Conservation (phyloP, 441 rosid genomes). For the Bocquillonia castaneifolia region DNA sequence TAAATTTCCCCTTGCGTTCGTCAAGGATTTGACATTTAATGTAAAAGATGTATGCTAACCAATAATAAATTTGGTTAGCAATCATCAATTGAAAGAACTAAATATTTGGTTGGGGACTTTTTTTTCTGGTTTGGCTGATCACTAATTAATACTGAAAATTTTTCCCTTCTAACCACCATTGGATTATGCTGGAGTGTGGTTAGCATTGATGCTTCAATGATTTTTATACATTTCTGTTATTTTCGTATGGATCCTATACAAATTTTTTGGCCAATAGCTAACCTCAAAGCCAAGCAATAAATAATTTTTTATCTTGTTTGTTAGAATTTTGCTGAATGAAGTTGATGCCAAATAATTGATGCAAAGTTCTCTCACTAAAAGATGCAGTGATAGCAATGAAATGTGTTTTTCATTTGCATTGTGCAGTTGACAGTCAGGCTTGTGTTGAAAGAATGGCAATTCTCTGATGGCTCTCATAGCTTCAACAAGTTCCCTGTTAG, state of each 20-base stretch:
- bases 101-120: too few species aligned
- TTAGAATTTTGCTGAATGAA: background rate
- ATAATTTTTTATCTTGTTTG: background rate
- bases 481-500: constrained; percentile 37
- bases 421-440: constrained; percentile 71
- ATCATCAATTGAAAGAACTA: too few species aligned
- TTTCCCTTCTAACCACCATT: background rate
- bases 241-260: background rate
- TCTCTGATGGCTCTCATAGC: constrained; percentile 82
- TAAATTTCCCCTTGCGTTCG: too few species aligned
- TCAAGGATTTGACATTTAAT: background rate
- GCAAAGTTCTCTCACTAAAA: background rate
- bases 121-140: too few species aligned
- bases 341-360: background rate
- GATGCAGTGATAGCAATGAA: background rate
- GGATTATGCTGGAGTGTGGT: background rate
- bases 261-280: background rate
- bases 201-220: background rate
- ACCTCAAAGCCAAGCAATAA: background rate
- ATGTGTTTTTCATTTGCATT: constrained; percentile 13
- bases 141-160: background rate
- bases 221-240: background rate
- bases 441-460: constrained; percentile 90
- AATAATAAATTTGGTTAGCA: background rate
- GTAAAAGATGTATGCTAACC: background rate